Percentiles rank a stretch among this genome's conserved stretches.
phyloP scores from a whole-genome alignment of 345 rosid genomes.

The Streptanthus diversifolius region DNA sequence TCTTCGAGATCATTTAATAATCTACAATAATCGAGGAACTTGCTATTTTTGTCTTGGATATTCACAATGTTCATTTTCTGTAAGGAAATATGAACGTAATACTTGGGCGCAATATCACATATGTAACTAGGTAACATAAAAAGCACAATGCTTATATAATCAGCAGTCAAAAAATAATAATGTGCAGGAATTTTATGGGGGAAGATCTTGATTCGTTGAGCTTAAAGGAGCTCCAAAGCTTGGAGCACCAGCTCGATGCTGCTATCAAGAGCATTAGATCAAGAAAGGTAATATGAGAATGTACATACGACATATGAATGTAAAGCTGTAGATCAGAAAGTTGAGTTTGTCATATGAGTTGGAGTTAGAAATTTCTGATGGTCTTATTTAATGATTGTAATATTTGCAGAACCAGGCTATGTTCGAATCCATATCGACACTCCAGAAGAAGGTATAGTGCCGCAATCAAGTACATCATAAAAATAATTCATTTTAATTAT shows the following conservation, averaged over 20 bases:
- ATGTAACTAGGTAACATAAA: not conserved
- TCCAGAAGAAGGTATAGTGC: conserved; percentile 72
- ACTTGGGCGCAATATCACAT: not conserved
- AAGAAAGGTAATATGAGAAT: conserved; percentile 51
- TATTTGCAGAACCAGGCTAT: conserved; percentile 67
- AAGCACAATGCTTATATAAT: not conserved
- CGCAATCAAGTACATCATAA: not conserved
- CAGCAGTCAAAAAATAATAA: not conserved
- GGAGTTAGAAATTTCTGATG: not conserved
- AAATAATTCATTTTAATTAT: not conserved
- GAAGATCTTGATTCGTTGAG: conserved; percentile 72
- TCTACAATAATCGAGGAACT: not conserved
- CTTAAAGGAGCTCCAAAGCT: conserved; percentile 69
- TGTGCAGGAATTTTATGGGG: conserved; percentile 79
- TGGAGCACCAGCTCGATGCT: conserved; percentile 79
- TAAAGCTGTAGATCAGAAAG: not conserved
- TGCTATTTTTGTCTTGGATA: not conserved
- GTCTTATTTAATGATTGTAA: not conserved
- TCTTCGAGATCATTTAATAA: not conserved
- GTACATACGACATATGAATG: not conserved
- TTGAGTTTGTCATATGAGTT: not conserved
- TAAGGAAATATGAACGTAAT: not conserved
- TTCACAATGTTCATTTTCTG: not conserved
- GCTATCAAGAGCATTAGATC: conserved; percentile 69
- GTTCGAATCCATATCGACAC: conserved; percentile 72